Percentiles rank a stretch among this genome's conserved stretches.
Conservation (phyloP, 129 eudicot species). For the Silybum marianum region DNA sequence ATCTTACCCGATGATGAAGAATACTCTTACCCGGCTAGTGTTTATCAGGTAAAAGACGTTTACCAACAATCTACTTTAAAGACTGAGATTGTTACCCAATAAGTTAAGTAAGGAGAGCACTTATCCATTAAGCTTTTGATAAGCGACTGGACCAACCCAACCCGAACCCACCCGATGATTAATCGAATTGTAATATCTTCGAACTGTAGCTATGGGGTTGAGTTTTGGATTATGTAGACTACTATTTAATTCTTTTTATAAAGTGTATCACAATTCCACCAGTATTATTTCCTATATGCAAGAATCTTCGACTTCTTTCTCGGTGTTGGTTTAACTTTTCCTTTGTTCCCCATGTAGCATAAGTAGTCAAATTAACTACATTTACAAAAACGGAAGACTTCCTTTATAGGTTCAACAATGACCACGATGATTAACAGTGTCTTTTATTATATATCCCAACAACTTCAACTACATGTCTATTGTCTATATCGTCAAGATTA, state of each 20-base stretch:
- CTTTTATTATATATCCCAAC: not conserved
- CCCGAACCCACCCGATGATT: not conserved
- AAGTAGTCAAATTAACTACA: no score
- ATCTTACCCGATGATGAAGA: no score
- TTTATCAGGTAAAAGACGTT: no score
- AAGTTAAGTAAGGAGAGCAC: not conserved
- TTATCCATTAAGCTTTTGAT: not conserved
- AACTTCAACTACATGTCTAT: no score
- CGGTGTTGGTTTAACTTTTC: not conserved
- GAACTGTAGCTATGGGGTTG: no score
- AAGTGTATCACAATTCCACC: not conserved
- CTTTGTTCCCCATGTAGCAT: not conserved
- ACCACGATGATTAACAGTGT: not conserved
- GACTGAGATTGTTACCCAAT: not conserved
- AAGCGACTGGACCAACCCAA: not conserved
- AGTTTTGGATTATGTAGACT: not conserved
- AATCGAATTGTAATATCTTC: no score
- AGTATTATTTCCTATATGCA: no score
- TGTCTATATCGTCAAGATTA: not conserved
- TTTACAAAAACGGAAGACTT: not conserved
- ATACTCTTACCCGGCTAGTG: no score
- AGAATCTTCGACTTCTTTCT: not conserved
- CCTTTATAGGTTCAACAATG: not conserved
- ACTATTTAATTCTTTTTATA: not conserved
- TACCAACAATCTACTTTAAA: no score